Evolutionary conservation across 2,329 filamentous ascomycete species (phyloP).

Genomic region (Alternaria ethzedia): DNA sequence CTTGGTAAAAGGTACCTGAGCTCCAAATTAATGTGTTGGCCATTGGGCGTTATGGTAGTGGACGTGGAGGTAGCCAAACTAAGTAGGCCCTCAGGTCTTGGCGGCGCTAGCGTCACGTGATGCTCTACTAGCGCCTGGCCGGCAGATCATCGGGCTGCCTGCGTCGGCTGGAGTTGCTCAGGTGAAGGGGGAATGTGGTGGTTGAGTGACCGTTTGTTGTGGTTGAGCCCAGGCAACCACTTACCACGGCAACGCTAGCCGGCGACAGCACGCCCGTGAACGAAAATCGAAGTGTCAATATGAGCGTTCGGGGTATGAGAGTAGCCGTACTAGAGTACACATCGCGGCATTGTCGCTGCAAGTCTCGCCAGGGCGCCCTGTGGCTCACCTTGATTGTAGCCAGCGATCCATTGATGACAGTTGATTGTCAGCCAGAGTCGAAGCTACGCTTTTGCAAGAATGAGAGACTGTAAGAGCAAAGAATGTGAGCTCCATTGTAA

Average conservation of each 20-base stretch:
- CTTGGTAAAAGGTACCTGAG: neutral
- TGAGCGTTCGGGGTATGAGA: neutral
- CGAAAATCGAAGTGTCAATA: neutral
- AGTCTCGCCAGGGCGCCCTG: neutral
- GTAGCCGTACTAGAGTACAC: neutral
- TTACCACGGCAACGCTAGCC: conserved; percentile 7
- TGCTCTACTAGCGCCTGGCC: neutral
- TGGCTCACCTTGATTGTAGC: neutral
- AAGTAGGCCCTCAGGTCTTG: neutral
- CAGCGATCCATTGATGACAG: neutral
- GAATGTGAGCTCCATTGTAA: neutral
- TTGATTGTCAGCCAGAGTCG: neutral
- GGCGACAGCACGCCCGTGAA: conserved; percentile 2
- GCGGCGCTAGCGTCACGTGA: neutral
- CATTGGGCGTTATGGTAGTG: neutral
- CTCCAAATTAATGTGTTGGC: neutral
- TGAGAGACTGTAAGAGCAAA: neutral
- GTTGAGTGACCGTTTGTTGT: neutral
- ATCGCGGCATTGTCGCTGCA: neutral
- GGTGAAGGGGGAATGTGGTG: conserved; percentile 3
- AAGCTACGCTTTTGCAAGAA: neutral
- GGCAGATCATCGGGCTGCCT: neutral
- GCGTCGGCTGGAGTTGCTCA: neutral
- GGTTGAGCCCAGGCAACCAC: neutral
- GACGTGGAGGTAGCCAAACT: neutral